Conservation (phyloP, 768 basidiomycete species). For the Daedaleopsis nitida region DNA sequence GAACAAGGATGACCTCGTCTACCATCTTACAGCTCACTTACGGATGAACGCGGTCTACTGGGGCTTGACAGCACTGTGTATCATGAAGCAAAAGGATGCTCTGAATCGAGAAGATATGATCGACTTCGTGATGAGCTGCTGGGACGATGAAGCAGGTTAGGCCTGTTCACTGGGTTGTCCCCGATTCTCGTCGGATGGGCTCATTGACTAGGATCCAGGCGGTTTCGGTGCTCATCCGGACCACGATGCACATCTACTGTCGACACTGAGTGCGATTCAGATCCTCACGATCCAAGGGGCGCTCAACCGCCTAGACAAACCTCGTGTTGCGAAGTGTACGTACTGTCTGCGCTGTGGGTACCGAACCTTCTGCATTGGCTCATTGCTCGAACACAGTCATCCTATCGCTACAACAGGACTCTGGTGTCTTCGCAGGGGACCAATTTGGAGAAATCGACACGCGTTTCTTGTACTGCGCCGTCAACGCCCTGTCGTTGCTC, state of each 20-base stretch:
- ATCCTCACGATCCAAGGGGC: conserved; percentile 87
- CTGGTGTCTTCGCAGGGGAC: conserved; percentile 91
- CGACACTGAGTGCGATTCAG: conserved; percentile 91
- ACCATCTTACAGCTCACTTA: conserved; percentile 91
- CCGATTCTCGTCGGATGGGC: background rate
- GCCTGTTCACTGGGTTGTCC: conserved; percentile 12
- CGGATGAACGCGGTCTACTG: conserved; percentile 97
- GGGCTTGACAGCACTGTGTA: conserved; percentile 86
- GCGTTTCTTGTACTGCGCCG: conserved; percentile 87
- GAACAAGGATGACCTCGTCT: conserved; percentile 83
- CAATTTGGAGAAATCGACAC: conserved; percentile 91
- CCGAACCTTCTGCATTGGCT: background rate
- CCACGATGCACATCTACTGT: conserved; percentile 87
- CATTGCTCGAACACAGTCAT: conserved; percentile 58
- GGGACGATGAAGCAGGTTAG: conserved; percentile 87
- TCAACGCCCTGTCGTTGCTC: conserved; percentile 80
- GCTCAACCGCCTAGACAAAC: conserved; percentile 66
- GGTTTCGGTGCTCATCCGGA: conserved; percentile 91
- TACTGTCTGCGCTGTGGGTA: conserved; percentile 8
- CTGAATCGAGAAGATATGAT: conserved; percentile 84
- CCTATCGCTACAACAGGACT: conserved; percentile 78
- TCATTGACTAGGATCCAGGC: conserved; percentile 48
- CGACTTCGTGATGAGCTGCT: conserved; percentile 90
- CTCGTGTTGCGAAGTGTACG: conserved; percentile 76
- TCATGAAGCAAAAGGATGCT: conserved; percentile 79